phyloP scores from a whole-genome alignment of 805 yeast species.

The Candida ipomoeae region DNA sequence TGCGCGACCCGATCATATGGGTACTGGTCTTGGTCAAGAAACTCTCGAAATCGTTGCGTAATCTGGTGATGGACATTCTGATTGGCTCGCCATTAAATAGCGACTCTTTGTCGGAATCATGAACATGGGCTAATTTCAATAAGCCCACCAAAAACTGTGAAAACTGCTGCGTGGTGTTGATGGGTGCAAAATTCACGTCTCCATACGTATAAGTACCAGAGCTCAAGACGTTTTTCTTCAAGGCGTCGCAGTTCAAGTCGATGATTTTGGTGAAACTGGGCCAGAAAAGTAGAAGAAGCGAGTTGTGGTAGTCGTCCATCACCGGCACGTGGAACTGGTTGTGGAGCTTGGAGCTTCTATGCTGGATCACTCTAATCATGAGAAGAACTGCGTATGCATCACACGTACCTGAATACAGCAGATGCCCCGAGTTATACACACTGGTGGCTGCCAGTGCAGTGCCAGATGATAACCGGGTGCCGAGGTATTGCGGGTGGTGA shows the following conservation, averaged over 20 bases:
- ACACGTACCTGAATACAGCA: slow-evolving; percentile 43
- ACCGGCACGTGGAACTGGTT: slow-evolving; percentile 63
- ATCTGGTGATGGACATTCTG: slow-evolving; percentile 59
- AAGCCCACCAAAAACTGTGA: slow-evolving; percentile 69
- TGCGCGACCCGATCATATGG: slow-evolving; percentile 28
- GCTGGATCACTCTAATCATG: slow-evolving; percentile 67
- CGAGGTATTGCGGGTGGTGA: slow-evolving; percentile 22
- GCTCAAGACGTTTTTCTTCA: slow-evolving; percentile 46
- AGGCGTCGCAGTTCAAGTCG: slow-evolving; percentile 70
- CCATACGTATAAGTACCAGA: slow-evolving; percentile 17
- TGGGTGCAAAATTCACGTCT: slow-evolving; percentile 31
- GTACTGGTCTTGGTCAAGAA: slow-evolving; percentile 66
- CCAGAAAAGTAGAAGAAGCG: slow-evolving; percentile 71
- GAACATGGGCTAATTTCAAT: slow-evolving; percentile 44
- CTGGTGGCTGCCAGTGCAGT: slow-evolving; percentile 5
- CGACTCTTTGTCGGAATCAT: slow-evolving; percentile 18
- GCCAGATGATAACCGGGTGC: slow-evolving; percentile 16
- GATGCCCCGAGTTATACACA: not conserved
- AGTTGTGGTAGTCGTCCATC: slow-evolving; percentile 64
- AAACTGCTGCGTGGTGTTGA: slow-evolving; percentile 71
- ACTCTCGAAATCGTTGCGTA: slow-evolving; percentile 77
- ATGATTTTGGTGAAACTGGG: slow-evolving; percentile 76
- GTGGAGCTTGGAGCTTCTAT: slow-evolving; percentile 60
- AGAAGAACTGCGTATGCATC: slow-evolving; percentile 80
- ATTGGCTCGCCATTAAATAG: slow-evolving; percentile 60